Conservation (phyloP, 495 filamentous ascomycete genomes). For the Penicillium angulare region DNA sequence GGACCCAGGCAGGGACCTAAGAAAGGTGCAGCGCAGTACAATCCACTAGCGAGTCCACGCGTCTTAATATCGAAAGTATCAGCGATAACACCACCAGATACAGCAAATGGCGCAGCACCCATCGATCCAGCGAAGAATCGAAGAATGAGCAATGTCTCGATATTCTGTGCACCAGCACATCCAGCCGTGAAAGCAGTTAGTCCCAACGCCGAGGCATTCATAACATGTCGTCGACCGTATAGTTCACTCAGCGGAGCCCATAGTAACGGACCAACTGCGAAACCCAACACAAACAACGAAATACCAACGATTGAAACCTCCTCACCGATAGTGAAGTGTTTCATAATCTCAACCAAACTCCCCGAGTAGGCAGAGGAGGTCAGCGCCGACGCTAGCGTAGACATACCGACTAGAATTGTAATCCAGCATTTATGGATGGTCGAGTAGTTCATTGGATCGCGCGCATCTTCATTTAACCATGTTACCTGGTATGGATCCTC, state of each 20-base stretch:
- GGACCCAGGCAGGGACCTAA: constrained; percentile 55
- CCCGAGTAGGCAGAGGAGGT: constrained; percentile 59
- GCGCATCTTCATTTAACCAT: constrained; percentile 58
- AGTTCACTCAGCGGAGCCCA: constrained; percentile 59
- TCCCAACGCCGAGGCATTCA: constrained; percentile 46
- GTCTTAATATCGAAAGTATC: constrained; percentile 55
- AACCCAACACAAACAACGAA: constrained; percentile 16
- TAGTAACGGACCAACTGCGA: constrained; percentile 27
- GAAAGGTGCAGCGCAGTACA: constrained; percentile 58
- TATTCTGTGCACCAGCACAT: constrained; percentile 52
- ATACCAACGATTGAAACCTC: constrained; percentile 11
- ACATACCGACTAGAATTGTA: constrained; percentile 55
- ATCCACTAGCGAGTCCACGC: constrained; percentile 52
- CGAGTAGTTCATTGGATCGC: constrained; percentile 53
- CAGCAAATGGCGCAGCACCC: constrained; percentile 58
- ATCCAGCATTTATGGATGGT: constrained; percentile 53
- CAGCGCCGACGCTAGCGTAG: constrained; percentile 64
- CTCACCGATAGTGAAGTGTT: constrained; percentile 5
- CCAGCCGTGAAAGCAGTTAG: constrained; percentile 59
- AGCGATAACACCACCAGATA: constrained; percentile 58
- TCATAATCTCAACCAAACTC: background rate
- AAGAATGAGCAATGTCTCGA: constrained; percentile 56
- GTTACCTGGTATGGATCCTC: constrained; percentile 65
- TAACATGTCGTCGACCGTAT: constrained; percentile 37
- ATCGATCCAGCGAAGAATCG: constrained; percentile 64